Evolutionary conservation across 805 yeast genomes (phyloP), one percentile per base, ranked within the genome.

Genomic region (Candida namnaoensis): DNA sequence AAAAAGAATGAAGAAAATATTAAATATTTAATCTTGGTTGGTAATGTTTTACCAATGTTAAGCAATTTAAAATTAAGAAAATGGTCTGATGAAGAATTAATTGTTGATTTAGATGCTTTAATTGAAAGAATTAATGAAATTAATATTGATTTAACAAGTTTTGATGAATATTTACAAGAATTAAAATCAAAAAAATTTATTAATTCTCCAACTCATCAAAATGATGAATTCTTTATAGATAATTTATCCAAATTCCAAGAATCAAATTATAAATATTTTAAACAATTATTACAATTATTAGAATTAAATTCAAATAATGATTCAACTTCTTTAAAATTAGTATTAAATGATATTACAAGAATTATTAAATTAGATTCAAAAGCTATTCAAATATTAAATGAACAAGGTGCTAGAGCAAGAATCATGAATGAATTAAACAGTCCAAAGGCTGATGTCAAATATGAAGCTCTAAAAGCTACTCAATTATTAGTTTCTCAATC

Each of bases 401-500:
- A 74, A 52, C 58, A 65, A 47, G 76, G 87, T 53, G 71, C 82
- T 49, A 93, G 93, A 69, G 67, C 83, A 23, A 76, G 78, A 60
- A 77, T 93, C 43, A 91, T 93, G 98, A 75, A 76, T 46, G 70
- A 88, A 48, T 80, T 93, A 78, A 79, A 76, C 54, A 78, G 80
- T 44, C 76, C 81, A 35, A 90, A 88, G 60, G 74, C 90, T 23
- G 93, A 87, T 57, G 90, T 93, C 50, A 86, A 91, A 59, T 93
- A 83, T 59, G 96, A 91, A 68, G 98, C 98, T 2, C 74, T 93
- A 57, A 87, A 86, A 61, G 88, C 97, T 5, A 87, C 96, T n/a
- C 99, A 93, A 68, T 76, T 82, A 43, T 77, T 93, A 53, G 95
- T 93, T 41, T 88, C 96, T 4, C 88, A 87, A 56, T 72, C 82